phyloP scores from a whole-genome alignment of 768 basidiomycete genomes.

The Suillus weaverae region DNA sequence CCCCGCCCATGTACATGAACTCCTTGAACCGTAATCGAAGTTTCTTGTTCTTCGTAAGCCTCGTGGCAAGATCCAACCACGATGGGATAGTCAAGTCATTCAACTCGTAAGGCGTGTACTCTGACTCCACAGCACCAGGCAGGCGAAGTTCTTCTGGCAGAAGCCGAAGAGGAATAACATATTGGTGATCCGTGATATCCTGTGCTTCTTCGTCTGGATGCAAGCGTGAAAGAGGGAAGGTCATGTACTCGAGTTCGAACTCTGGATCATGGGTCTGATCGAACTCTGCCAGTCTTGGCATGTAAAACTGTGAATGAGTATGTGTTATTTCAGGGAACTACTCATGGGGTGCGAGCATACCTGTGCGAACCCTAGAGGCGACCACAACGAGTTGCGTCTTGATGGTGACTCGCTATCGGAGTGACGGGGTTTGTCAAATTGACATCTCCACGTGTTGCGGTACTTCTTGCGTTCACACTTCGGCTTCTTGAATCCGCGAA shows the following conservation, averaged over 20 bases:
- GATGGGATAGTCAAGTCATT: constrained; percentile 73
- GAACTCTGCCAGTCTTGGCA: constrained; percentile 54
- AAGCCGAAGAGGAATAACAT: constrained; percentile 57
- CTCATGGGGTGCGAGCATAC: constrained; percentile 40
- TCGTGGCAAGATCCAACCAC: constrained; percentile 67
- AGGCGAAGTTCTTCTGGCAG: constrained; percentile 52
- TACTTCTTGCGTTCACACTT: constrained; percentile 51
- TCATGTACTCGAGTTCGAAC: constrained; percentile 79
- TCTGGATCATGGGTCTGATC: constrained; percentile 51
- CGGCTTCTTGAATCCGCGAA: constrained; percentile 41
- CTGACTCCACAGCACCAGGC: constrained; percentile 41
- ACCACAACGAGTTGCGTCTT: constrained; percentile 64
- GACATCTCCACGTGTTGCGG: constrained; percentile 63
- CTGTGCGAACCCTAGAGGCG: constrained; percentile 83
- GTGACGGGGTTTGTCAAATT: constrained; percentile 59
- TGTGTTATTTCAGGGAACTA: constrained; percentile 5
- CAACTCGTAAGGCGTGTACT: constrained; percentile 71
- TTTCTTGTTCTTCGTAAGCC: constrained; percentile 53
- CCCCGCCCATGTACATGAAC: constrained; percentile 70
- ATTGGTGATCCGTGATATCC: constrained; percentile 26
- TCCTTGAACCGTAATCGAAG: constrained; percentile 62
- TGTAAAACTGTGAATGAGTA: constrained; percentile 51
- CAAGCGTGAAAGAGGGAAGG: constrained; percentile 48
- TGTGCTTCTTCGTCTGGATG: constrained; percentile 32
- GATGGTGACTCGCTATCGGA: constrained; percentile 68